Percentiles rank a stretch among this genome's conserved stretches.
Evolutionary conservation across 2,329 filamentous ascomycete genomes (phyloP).

Genomic region (Colletotrichum noveboracense): DNA sequence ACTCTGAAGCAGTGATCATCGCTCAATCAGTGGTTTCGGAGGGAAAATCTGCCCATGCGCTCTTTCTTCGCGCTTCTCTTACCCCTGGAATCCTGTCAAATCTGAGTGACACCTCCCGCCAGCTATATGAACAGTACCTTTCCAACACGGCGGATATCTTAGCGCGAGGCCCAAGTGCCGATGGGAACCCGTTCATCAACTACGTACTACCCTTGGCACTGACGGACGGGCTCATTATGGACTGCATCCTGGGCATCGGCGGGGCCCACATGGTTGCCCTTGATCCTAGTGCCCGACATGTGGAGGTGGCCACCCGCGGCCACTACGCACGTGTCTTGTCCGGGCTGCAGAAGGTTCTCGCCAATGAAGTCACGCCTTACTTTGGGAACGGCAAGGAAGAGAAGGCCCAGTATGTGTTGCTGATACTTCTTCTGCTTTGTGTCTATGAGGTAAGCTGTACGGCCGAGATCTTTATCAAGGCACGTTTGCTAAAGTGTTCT

Average conservation of each 20-base stretch:
- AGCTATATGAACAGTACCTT: background rate
- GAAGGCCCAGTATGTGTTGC: background rate
- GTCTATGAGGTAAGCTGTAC: background rate
- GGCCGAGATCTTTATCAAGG: background rate
- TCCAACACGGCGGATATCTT: background rate
- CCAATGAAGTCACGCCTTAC: background rate
- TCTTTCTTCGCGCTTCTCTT: background rate
- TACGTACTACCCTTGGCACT: background rate
- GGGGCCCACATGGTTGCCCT: background rate
- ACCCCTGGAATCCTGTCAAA: background rate
- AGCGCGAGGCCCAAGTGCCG: background rate
- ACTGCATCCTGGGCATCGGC: background rate
- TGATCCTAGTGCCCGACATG: rapidly evolving
- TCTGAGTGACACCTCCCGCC: background rate
- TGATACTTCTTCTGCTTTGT: background rate
- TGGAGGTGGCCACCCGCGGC: background rate
- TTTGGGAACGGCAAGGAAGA: background rate
- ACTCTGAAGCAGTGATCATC: background rate
- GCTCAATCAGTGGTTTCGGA: background rate
- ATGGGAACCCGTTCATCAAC: background rate
- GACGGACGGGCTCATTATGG: background rate
- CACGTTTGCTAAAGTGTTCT: rapidly evolving
- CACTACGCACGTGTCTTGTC: background rate
- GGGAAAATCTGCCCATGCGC: rapidly evolving
- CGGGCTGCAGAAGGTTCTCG: background rate